These are phyloP conservation scores for Lentinula novae-zelandiae DNA, from an alignment of 1,284 basidiomycete genomes.

Conservation along the genomic window DNA sequence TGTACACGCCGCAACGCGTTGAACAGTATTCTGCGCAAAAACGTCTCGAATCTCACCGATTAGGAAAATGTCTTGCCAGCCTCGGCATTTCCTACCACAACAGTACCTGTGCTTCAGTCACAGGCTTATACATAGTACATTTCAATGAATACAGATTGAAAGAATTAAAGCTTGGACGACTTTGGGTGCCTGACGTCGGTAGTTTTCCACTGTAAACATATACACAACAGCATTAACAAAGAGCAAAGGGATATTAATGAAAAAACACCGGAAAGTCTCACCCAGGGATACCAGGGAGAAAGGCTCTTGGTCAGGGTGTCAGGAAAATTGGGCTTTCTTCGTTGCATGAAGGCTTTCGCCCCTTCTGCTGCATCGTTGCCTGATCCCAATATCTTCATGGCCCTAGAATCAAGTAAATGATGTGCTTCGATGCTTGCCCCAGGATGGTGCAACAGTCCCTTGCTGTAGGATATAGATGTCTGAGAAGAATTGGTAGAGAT, in stretches of 20 bases:
- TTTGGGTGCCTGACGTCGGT: constrained; percentile 10
- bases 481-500: constrained; percentile 49
- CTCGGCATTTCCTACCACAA: too few species aligned
- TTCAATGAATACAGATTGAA: not conserved
- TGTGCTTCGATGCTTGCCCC: constrained; percentile 49
- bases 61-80: too few species aligned
- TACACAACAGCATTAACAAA: not conserved
- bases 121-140: too few species aligned
- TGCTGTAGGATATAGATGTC: constrained; percentile 45
- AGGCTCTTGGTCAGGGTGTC: constrained; percentile 38
- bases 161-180: constrained; percentile 1
- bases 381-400: constrained; percentile 35
- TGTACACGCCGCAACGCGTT: too few species aligned
- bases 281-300: constrained; percentile 48
- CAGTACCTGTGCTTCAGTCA: too few species aligned
- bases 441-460: constrained; percentile 47
- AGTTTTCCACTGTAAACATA: constrained; percentile 5
- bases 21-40: too few species aligned
- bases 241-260: not conserved
- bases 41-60: too few species aligned
- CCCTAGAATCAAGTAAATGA: constrained; percentile 49
- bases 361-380: constrained; percentile 46
- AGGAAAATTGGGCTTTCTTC: constrained; percentile 38
- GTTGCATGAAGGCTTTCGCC: constrained; percentile 44
- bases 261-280: constrained; percentile 17